Evolutionary conservation across 2,329 filamentous ascomycete species (phyloP).

Genomic region (Fragosphaeria purpurea): DNA sequence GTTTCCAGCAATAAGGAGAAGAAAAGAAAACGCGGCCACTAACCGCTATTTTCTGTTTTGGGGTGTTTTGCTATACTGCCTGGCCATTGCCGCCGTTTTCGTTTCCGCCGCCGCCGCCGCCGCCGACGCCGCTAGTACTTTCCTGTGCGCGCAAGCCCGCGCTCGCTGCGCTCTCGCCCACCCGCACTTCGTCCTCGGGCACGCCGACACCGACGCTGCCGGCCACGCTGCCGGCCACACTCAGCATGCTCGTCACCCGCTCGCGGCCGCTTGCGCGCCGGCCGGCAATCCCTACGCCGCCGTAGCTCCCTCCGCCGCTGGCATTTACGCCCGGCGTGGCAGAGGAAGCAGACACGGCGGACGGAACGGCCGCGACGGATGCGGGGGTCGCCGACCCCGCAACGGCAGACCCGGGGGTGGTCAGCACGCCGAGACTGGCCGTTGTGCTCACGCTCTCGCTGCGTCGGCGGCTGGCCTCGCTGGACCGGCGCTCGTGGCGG

Average conservation of each 20-base stretch:
- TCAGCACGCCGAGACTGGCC: slow-evolving; percentile 34
- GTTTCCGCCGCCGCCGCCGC: too few species aligned
- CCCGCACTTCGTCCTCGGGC: slow-evolving; percentile 48
- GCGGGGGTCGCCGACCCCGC: slow-evolving; percentile 4
- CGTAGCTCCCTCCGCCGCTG: slow-evolving; percentile 12
- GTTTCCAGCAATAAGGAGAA: too few species aligned
- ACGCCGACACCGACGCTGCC: slow-evolving; percentile 42
- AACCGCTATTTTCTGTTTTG: too few species aligned
- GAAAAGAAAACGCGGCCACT: too few species aligned
- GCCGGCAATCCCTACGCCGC: slow-evolving; percentile 35
- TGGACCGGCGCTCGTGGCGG: slow-evolving; percentile 36
- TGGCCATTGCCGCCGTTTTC: too few species aligned
- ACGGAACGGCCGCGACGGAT: slow-evolving; percentile 16
- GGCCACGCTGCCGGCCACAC: slow-evolving; percentile 26
- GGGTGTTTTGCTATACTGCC: too few species aligned
- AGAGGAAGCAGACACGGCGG: slow-evolving; percentile 18
- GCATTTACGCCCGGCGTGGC: slow-evolving; percentile 16
- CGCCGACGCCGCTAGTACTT: too few species aligned
- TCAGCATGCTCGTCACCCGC: slow-evolving; percentile 36
- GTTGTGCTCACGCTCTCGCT: slow-evolving; percentile 46
- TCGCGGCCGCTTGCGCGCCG: slow-evolving; percentile 34
- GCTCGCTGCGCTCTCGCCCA: slow-evolving; percentile 53
- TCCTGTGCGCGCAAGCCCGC: slow-evolving; percentile 20
- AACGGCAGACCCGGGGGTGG: slow-evolving; percentile 11
- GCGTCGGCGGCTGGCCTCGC: slow-evolving; percentile 33